Evolutionary conservation across 2,329 filamentous ascomycete species (phyloP).

Genomic region (Cladosporium sp.): DNA sequence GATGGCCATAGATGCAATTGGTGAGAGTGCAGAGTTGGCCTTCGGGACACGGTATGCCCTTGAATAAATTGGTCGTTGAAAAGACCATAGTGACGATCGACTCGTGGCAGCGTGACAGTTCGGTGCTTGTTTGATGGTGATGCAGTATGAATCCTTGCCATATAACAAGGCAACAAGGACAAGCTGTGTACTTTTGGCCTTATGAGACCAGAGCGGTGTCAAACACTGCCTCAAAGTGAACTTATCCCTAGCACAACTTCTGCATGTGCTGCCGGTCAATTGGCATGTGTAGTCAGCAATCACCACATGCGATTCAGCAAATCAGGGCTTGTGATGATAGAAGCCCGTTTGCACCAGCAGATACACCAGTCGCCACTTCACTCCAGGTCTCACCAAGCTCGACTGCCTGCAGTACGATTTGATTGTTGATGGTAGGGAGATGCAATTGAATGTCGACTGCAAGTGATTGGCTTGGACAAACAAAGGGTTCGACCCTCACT

Average conservation of each 20-base stretch:
- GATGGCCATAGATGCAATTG: conserved; percentile 58
- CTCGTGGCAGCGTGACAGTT: too few species aligned
- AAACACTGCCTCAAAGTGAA: background rate
- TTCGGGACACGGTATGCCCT: conserved; percentile 50
- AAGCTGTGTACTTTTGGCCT: background rate
- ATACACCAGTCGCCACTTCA: background rate
- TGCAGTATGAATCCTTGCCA: too few species aligned
- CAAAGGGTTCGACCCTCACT: background rate
- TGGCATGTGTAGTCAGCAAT: background rate
- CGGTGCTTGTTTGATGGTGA: too few species aligned
- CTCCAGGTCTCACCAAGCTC: background rate
- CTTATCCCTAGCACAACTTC: background rate
- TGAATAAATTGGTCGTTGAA: conserved; percentile 52
- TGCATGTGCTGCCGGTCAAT: background rate
- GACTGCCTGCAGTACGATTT: background rate
- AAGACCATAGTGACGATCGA: conserved; percentile 44
- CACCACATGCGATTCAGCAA: background rate
- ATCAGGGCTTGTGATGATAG: too few species aligned
- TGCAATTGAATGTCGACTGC: background rate
- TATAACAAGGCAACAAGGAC: too few species aligned
- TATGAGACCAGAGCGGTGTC: background rate
- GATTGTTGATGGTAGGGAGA: background rate
- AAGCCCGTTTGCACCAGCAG: background rate
- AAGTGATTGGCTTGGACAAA: background rate
- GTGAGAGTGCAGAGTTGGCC: conserved; percentile 47